phyloP scores from a whole-genome alignment of 2,329 filamentous ascomycete species.

The Penicillium freii region DNA sequence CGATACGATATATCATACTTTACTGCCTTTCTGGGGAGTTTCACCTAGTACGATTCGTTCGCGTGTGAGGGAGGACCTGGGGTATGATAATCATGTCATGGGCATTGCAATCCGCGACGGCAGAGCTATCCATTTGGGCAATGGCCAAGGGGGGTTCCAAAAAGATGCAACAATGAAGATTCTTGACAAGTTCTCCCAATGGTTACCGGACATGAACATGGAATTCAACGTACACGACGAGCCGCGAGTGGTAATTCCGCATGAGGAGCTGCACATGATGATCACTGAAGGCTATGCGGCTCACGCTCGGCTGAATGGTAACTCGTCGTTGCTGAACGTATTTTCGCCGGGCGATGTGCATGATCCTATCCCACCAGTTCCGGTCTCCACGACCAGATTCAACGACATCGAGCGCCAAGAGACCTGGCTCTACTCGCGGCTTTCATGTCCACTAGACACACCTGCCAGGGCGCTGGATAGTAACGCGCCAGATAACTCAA shows the following conservation, averaged over 20 bases:
- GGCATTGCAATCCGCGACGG: conserved; percentile 9
- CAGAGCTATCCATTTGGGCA: neutral
- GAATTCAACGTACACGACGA: conserved; percentile 87
- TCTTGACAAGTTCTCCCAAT: conserved; percentile 68
- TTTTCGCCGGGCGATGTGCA: neutral
- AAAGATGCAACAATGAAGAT: conserved; percentile 63
- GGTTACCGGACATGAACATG: conserved; percentile 84
- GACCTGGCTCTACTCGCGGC: conserved; percentile 12
- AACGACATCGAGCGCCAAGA: conserved; percentile 13
- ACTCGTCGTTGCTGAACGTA: neutral
- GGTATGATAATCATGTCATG: conserved; percentile 10
- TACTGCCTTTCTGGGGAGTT: conserved; percentile 17
- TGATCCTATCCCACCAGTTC: neutral
- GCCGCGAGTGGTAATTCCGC: conserved; percentile 72
- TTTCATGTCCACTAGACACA: conserved; percentile 16
- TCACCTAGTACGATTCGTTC: conserved; percentile 6
- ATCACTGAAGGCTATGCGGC: conserved; percentile 44
- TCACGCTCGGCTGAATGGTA: conserved; percentile 6
- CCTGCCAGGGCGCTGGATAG: conserved; percentile 8
- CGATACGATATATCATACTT: conserved; percentile 13
- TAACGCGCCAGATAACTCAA: conserved; percentile 1
- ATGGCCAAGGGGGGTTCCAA: conserved; percentile 50
- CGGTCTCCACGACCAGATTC: conserved; percentile 3
- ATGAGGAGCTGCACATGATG: conserved; percentile 68
- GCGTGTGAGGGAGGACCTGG: conserved; percentile 10